Conservation (phyloP, 148 eudicot genomes). For the Fagopyrum tataricum region DNA sequence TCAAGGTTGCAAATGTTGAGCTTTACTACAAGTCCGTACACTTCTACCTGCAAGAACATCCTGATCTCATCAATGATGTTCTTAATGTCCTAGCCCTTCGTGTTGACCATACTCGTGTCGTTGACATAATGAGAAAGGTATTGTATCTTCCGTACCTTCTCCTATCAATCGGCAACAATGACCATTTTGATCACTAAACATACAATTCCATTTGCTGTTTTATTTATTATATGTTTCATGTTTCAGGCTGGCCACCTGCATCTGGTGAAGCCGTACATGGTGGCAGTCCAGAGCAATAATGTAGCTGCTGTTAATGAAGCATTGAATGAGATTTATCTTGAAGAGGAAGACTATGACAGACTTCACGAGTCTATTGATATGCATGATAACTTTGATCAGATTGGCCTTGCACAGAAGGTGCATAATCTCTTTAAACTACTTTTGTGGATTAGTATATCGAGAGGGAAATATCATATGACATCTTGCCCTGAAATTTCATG, state of each 20-base stretch:
- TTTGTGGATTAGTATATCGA: not conserved
- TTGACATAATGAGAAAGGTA: conserved; percentile 97
- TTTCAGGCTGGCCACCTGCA: conserved; percentile 86
- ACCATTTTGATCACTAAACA: not conserved
- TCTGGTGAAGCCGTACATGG: conserved; percentile 97
- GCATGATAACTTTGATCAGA: conserved; percentile 97
- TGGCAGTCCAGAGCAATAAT: conserved; percentile 94
- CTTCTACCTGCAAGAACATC: conserved; percentile 95
- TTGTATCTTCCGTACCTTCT: not conserved
- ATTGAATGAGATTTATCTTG: conserved; percentile 89
- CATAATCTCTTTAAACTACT: not conserved
- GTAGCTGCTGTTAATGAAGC: conserved; percentile 96
- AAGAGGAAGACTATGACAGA: conserved; percentile 97
- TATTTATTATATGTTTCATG: conserved; percentile 7
- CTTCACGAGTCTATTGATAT: conserved; percentile 83
- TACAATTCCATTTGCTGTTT: not conserved
- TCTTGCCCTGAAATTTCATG: conserved; percentile 6
- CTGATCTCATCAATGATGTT: conserved; percentile 90
- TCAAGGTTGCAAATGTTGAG: conserved; percentile 95
- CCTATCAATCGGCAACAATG: not conserved
- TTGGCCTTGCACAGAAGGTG: conserved; percentile 96
- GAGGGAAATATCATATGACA: not conserved
- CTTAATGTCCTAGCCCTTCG: conserved; percentile 95
- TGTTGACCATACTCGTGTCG: conserved; percentile 90
- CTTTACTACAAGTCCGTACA: conserved; percentile 94